phyloP scores from a whole-genome alignment of 2,329 filamentous ascomycete species.

The Passalora sequoiae region DNA sequence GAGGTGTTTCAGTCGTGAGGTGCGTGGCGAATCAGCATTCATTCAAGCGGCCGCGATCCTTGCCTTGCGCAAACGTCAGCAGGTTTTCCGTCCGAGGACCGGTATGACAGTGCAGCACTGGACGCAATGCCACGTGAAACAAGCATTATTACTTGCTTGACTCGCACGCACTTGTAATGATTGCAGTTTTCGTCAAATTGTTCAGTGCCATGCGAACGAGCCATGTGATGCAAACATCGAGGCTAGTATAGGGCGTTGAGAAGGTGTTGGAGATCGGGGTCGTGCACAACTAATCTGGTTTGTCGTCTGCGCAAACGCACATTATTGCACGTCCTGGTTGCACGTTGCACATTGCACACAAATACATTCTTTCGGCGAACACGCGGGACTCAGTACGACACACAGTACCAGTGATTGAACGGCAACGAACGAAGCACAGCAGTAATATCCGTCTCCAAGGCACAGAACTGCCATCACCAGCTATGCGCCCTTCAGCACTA shows the following conservation, averaged over 20 bases:
- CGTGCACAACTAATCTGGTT: background rate
- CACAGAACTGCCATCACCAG: too few species aligned
- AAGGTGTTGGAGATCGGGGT: background rate
- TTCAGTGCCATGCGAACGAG: constrained; percentile 1
- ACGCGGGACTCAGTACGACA: too few species aligned
- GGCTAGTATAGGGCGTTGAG: background rate
- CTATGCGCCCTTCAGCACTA: constrained; percentile 25
- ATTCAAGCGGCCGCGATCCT: background rate
- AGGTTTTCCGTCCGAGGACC: background rate
- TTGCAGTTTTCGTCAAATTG: background rate
- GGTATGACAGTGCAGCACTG: background rate
- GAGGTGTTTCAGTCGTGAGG: background rate
- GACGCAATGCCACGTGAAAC: background rate
- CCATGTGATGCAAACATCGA: background rate
- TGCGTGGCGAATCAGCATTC: background rate
- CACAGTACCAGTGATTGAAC: too few species aligned
- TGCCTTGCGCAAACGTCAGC: background rate
- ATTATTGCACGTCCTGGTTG: too few species aligned
- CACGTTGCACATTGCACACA: too few species aligned
- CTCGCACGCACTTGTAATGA: background rate
- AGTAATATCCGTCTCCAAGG: too few species aligned
- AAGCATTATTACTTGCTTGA: background rate
- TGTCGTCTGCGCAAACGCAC: background rate
- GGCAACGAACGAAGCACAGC: too few species aligned
- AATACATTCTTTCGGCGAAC: too few species aligned